Base-by-base conservation (phyloP, 352 stramenopile genomes). In the Phytophthora meadii region DNA sequence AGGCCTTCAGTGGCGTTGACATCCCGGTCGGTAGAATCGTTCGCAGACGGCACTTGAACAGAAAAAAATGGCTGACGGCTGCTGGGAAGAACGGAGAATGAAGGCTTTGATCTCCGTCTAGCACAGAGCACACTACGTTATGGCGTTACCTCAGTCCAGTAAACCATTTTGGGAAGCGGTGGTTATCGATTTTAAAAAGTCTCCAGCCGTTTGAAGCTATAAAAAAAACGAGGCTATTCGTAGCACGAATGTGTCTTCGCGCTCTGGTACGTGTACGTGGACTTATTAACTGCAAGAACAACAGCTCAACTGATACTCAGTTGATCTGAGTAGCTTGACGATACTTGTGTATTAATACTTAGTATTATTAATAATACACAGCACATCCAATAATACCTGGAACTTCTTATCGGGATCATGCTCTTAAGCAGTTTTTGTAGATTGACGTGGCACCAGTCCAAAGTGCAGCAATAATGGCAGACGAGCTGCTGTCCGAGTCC, bases 1-100 rank as follows among this genome's bases (percentile, higher is more conserved):
- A 78, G 8, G 82, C 79, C 54, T 90, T 90, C 22, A 90, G 52
- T 10, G 81, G 82, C 14, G 81, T 92, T 40, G 73, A 74, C 80
- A 91, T 90, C 1, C 17, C 62, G 30, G 28, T 10, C 27, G 28
- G 7, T 14, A 17, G 4, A 32, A 32, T 49, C 17, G 28, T 34
- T 14, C 32, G 19, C 19, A 5, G 19, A 11, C n/a, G 24, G 41
- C 15, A 44, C 47, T 30, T 24, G 52, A 47, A 46, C 36, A 56
- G 8, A 41, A n/a, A 30, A 60, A 15, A 48, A 22, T 19, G 49
- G 40, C 59, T n/a, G 50, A 45, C 7, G 48, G 25, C 57, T 5
- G 51, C 30, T 28, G 56, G 56, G 39, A 59, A 65, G 59, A 77
- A 63, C 47, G 62, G 34, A 59, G 10, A 77, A 61, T 77, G 59